Percentiles rank a stretch among this genome's conserved stretches.
These are phyloP conservation scores for Pugionium cornutum DNA, from an alignment of 345 rosid genomes.

Conservation along the genomic window DNA sequence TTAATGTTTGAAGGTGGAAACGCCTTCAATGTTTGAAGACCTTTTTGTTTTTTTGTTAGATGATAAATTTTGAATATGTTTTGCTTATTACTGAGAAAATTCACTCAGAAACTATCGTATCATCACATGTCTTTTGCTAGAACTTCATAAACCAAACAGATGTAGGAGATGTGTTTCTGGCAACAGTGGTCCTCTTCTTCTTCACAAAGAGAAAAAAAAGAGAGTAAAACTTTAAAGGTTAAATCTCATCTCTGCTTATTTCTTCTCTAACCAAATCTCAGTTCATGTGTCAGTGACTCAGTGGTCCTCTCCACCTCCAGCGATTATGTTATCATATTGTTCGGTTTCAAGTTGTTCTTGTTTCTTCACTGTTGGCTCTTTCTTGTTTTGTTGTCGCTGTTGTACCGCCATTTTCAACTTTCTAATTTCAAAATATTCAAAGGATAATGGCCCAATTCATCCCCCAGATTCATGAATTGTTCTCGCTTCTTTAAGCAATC, in stretches of 20 bases:
- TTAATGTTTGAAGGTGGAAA: neutral
- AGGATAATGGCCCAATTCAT: constrained; percentile 1
- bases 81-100: constrained; percentile 16
- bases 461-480: neutral
- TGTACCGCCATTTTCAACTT: constrained; percentile 37
- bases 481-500: neutral
- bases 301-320: constrained; percentile 37
- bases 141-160: constrained; percentile 20
- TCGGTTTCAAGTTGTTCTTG: constrained; percentile 19
- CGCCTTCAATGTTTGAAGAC: neutral
- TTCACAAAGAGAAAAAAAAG: neutral
- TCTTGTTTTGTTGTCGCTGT: constrained; percentile 18
- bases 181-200: constrained; percentile 35
- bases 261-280: constrained; percentile 29
- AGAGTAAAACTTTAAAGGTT: neutral
- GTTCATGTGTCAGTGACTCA: constrained; percentile 40
- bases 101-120: constrained; percentile 1
- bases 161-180: constrained; percentile 5
- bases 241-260: constrained; percentile 19
- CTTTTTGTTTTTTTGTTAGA: no score
- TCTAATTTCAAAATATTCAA: constrained; percentile 34
- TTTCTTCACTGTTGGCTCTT: constrained; percentile 27
- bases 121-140: constrained; percentile 28
- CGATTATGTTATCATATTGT: constrained; percentile 6
- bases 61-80: neutral